These are phyloP conservation scores for Panicum miliaceum DNA, from an alignment of 176 grass and related monocot genomes.

Conservation along the genomic window DNA sequence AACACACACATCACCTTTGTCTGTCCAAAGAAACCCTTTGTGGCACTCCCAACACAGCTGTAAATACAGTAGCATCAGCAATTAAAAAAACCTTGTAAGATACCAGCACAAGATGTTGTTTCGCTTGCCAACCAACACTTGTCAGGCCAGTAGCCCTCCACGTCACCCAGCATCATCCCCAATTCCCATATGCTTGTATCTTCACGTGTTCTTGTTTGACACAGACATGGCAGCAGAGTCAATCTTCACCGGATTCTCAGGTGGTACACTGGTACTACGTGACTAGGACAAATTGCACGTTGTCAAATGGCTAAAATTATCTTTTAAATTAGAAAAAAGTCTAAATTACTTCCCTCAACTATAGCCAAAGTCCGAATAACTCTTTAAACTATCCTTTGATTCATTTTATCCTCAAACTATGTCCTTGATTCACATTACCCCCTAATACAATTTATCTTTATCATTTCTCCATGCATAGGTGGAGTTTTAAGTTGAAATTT, in stretches of 20 bases:
- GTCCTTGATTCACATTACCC: no score
- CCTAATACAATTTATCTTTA: no score
- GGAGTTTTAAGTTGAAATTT: no score
- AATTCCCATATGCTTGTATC: not conserved
- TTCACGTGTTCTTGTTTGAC: not conserved
- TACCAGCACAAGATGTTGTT: not conserved
- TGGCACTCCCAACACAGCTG: constrained; percentile 37
- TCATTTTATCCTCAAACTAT: no score
- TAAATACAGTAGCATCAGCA: constrained; percentile 19
- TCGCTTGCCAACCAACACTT: not conserved
- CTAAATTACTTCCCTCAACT: no score
- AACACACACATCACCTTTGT: not conserved
- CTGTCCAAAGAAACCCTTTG: constrained; percentile 11
- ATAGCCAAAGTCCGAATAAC: no score
- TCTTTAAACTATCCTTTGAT: no score
- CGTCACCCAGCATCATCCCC: not conserved
- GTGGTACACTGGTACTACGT: not conserved
- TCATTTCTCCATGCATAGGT: no score
- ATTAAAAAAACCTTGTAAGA: not conserved
- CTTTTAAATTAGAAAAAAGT: no score
- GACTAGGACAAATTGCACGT: not conserved
- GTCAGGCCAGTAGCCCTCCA: not conserved
- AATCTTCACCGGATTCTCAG: constrained; percentile 35
- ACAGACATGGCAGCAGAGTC: not conserved
- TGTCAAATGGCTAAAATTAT: not conserved